Percentiles rank a stretch among this genome's conserved stretches.
phyloP scores from a whole-genome alignment of 2,329 filamentous ascomycete genomes.

The Neoarthrinium moseri region DNA sequence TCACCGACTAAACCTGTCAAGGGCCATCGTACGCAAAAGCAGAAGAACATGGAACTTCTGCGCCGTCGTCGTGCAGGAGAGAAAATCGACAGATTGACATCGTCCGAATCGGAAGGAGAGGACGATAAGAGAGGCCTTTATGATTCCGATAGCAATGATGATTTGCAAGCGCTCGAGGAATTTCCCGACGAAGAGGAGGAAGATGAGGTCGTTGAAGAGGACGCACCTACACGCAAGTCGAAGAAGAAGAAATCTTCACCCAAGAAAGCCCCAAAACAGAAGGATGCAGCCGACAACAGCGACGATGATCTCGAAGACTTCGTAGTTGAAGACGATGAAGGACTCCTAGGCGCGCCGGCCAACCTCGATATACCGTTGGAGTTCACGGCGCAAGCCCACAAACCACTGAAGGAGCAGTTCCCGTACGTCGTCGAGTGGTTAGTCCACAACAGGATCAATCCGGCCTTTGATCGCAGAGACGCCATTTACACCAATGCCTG shows the following conservation, averaged over 20 bases:
- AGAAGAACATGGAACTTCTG: slow-evolving; percentile 39
- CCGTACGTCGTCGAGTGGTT: slow-evolving; percentile 76
- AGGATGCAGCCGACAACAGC: slow-evolving; percentile 18
- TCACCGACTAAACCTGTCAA: slow-evolving; percentile 20
- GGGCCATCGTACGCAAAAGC: slow-evolving; percentile 33
- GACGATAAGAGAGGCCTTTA: slow-evolving; percentile 42
- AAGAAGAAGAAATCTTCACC: background rate
- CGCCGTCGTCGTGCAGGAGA: slow-evolving; percentile 37
- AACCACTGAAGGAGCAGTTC: slow-evolving; percentile 71
- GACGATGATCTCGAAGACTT: slow-evolving; percentile 54
- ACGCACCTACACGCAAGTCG: slow-evolving; percentile 6
- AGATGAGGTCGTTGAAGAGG: slow-evolving; percentile 10
- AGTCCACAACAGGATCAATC: slow-evolving; percentile 75
- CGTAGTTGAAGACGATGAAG: slow-evolving; percentile 62
- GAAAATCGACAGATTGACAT: slow-evolving; percentile 33
- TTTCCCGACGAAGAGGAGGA: slow-evolving; percentile 33
- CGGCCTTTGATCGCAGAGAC: slow-evolving; percentile 60
- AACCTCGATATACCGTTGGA: slow-evolving; percentile 61
- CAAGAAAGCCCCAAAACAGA: background rate
- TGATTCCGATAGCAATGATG: slow-evolving; percentile 29
- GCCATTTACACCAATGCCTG: slow-evolving; percentile 68
- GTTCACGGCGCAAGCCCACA: slow-evolving; percentile 65
- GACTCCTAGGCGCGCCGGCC: slow-evolving; percentile 54
- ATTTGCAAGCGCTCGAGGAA: slow-evolving; percentile 26
- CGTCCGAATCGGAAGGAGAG: slow-evolving; percentile 43